Evolutionary conservation across 2,329 filamentous ascomycete species (phyloP).

Genomic region (Fusarium lateritium): DNA sequence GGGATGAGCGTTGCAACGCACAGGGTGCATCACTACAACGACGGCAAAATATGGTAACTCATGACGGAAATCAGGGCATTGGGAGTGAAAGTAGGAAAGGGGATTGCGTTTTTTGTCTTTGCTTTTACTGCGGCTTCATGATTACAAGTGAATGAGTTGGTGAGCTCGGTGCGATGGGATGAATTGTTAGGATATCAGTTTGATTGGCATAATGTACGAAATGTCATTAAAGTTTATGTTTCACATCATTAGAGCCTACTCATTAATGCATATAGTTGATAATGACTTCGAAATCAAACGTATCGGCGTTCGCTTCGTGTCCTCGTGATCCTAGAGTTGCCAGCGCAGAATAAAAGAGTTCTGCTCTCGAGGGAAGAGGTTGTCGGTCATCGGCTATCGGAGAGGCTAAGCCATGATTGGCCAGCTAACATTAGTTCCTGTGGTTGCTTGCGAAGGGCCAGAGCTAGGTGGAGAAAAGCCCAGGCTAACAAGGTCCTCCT

Average conservation of each 20-base stretch:
- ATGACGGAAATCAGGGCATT: slow-evolving; percentile 40
- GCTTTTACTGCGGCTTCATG: slow-evolving; percentile 27
- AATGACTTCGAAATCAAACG: background rate
- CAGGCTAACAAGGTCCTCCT: slow-evolving; percentile 32
- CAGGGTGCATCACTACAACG: slow-evolving; percentile 40
- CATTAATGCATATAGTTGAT: slow-evolving; percentile 7
- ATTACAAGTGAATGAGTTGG: slow-evolving; percentile 18
- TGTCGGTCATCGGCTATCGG: slow-evolving; percentile 50
- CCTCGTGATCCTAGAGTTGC: slow-evolving; percentile 38
- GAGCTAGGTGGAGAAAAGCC: slow-evolving; percentile 29
- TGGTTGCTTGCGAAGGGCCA: slow-evolving; percentile 22
- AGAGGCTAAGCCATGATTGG: slow-evolving; percentile 49
- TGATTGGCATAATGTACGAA: slow-evolving; percentile 47
- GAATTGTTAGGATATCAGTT: slow-evolving; percentile 47
- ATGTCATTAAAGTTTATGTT: slow-evolving; percentile 38
- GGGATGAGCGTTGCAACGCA: slow-evolving; percentile 34
- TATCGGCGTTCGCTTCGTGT: slow-evolving; percentile 23
- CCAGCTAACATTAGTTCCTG: slow-evolving; percentile 36
- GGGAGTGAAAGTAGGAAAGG: slow-evolving; percentile 40
- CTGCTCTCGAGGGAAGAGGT: slow-evolving; percentile 40
- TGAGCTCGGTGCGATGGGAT: slow-evolving; percentile 21
- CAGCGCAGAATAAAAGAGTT: slow-evolving; percentile 28
- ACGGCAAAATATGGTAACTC: slow-evolving; percentile 43
- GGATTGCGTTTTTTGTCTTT: slow-evolving; percentile 30
- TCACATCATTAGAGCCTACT: slow-evolving; percentile 22